Base-by-base conservation (phyloP, 164 flowering plant species). In the Vitis amurensis region DNA sequence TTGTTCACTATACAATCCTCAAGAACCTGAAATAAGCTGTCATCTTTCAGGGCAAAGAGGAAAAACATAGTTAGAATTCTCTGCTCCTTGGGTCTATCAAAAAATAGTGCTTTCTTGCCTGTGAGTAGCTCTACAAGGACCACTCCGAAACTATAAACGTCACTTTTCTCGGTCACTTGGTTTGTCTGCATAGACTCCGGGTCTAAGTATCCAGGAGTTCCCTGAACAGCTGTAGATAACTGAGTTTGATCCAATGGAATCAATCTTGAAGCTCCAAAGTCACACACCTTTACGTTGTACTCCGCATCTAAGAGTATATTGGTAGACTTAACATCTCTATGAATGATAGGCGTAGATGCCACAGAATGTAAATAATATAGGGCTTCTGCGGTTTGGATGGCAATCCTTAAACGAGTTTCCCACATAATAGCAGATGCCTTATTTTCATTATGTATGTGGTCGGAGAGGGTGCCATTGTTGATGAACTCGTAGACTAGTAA, bases 401-500 rank as follows among this genome's bases (percentile, higher is more conserved):
- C 86, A 9, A 85, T 83, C 50, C 82, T 63, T 56, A 85, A n/a
- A 2, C 86, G 79, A 60, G 55, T 56, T 2, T 69, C 58, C 86
- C 86, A 87, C 17, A 81, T 63, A 29, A 76, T 17, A 0, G 57
- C 5, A 11, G 59, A 31, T 7, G 69, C 58, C 14, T 50, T 13
- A 7, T 50, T 2, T 15, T 61, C 66, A 12, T 79, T 68, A 55
- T 79, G 85, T 50, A 86, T 56, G 56, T 81, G 83, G 2, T 81
- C 59, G 9, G 61, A 69, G 6, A 87, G 80, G n/a, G 84, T 80
- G 3, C 87, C 84, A 68, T 85, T 87, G 23, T 59, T 50, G 47
- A 87, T 74, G 70, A 71, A 83, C 58, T 87, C 90, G 15, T 83
- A 83, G 15, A 85, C 88, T 29, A 87, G 67, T 50, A 79, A 52